Base-by-base conservation (phyloP, 2,329 filamentous ascomycete species). In the Fragosphaeria purpurea region DNA sequence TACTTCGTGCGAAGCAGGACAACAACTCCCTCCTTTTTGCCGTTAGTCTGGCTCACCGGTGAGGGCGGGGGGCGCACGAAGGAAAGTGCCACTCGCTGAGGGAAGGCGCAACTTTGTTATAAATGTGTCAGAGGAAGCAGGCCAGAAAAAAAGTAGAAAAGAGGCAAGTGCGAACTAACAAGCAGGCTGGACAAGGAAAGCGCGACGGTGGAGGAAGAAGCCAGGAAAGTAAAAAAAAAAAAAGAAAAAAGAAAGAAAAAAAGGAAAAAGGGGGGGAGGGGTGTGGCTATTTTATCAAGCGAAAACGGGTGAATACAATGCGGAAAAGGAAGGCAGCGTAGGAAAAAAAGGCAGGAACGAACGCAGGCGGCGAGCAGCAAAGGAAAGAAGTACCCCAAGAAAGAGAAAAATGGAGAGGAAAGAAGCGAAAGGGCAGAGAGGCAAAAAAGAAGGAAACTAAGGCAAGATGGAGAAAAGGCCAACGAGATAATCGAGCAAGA, bases 1-100 rank as follows among this genome's bases (percentile, higher is more conserved):
- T 22, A 22, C 22, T 22, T 22, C 22, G 22, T 22, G 22, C 22
- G 22, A 22, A 22, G 22, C 22, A 22, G 22, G 22, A 22, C 22
- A 22, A 22, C 22, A 22, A 22, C 22, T 37, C 37, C 42, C 48
- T 50, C 42, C 39, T 44, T 46, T 50, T 40, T 42, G 40, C 41
- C 45, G n/a, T 39, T 41, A 31, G 33, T 38, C 13, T 37, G 33
- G 46, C 50, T 52, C 50, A 52, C 50, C 50, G 50, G 50, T 52
- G 42, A 46, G 50, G 50, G 42, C 46, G 50, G 50, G 50, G 38
- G 46, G 35, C 6, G 37, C 42, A 48, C 41, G 40, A 44, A 43
- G 44, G 32, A 42, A 35, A 35, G 33, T 22, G 22, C 22, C 22
- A 38, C 40, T 46, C 44, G 41, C 41, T 52, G 35, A 44, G 32